phyloP scores from a whole-genome alignment of 2,329 filamentous ascomycete genomes.

The Camillea tinctor region DNA sequence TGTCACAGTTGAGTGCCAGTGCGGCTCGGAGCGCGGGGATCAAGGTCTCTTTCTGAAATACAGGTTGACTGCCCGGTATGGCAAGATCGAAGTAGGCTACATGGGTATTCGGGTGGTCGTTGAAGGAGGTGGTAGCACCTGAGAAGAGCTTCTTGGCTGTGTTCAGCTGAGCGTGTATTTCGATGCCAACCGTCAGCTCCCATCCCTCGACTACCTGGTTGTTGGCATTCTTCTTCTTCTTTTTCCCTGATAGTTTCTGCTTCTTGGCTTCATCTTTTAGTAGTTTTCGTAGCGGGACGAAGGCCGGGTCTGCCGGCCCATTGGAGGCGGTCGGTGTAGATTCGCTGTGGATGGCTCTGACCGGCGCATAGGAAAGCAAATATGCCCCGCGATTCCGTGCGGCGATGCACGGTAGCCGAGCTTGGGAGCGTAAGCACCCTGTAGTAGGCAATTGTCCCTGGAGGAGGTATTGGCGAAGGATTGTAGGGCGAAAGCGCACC shows the following conservation, averaged over 20 bases:
- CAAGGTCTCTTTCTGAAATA: constrained; percentile 79
- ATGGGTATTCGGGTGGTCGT: constrained; percentile 76
- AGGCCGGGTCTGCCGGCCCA: constrained; percentile 15
- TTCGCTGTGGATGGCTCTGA: constrained; percentile 34
- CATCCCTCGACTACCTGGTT: constrained; percentile 64
- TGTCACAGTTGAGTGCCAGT: constrained; percentile 74
- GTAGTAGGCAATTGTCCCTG: constrained; percentile 41
- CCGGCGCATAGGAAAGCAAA: constrained; percentile 10
- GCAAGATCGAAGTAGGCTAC: constrained; percentile 87
- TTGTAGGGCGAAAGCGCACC: constrained; percentile 42
- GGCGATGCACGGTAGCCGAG: constrained; percentile 3
- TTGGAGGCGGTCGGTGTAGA: constrained; percentile 22
- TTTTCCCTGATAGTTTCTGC: constrained; percentile 42
- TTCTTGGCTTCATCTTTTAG: constrained; percentile 65
- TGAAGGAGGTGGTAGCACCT: constrained; percentile 61
- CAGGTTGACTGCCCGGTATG: constrained; percentile 83
- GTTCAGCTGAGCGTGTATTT: constrained; percentile 96
- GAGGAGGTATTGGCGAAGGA: constrained; percentile 50
- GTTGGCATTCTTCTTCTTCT: constrained; percentile 45
- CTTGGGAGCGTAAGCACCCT: constrained; percentile 39
- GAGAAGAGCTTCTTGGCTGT: constrained; percentile 90
- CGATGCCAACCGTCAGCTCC: constrained; percentile 94
- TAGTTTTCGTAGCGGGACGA: constrained; percentile 65
- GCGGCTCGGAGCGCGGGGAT: constrained; percentile 90
- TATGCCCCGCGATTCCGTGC: constrained; percentile 1